These are phyloP conservation scores for Herpetomonas samuelpessoai DNA, from an alignment of 208 protist genomes.

Conservation along the genomic window DNA sequence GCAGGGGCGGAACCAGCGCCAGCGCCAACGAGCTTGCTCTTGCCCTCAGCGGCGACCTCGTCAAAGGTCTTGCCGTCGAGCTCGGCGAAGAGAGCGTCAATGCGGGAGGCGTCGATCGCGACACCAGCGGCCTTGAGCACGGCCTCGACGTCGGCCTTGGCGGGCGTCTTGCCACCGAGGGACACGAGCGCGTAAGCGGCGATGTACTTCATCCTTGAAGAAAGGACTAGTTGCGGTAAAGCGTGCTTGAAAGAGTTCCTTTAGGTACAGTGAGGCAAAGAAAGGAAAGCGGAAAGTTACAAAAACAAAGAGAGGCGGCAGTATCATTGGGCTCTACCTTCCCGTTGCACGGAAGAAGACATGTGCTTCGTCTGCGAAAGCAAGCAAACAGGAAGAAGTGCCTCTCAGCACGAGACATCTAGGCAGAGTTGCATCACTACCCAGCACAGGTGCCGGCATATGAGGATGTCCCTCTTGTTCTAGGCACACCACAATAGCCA, in stretches of 20 bases:
- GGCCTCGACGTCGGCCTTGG: conserved; percentile 81
- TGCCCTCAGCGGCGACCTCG: conserved; percentile 80
- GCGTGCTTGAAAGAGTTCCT: no score
- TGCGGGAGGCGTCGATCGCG: conserved; percentile 62
- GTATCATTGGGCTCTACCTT: no score
- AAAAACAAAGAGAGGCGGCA: background rate
- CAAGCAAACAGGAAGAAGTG: background rate
- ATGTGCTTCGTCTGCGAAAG: no score
- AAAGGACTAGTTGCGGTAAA: no score
- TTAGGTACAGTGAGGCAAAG: no score
- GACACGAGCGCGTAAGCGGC: conserved; percentile 90
- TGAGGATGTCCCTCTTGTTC: background rate
- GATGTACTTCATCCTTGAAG: conserved; percentile 85
- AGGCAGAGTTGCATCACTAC: no score
- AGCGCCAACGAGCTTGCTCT: conserved; percentile 80
- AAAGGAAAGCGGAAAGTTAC: background rate
- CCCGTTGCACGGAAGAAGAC: no score
- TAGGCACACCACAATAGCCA: no score
- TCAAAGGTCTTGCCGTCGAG: conserved; percentile 92
- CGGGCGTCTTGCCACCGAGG: conserved; percentile 80
- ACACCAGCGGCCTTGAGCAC: conserved; percentile 89
- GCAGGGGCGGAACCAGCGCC: conserved; percentile 42
- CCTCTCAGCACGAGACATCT: no score
- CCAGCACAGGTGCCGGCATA: background rate
- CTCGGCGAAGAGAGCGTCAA: conserved; percentile 73